phyloP scores from a whole-genome alignment of 169 alveolate genomes.

The Theileria sp. region DNA sequence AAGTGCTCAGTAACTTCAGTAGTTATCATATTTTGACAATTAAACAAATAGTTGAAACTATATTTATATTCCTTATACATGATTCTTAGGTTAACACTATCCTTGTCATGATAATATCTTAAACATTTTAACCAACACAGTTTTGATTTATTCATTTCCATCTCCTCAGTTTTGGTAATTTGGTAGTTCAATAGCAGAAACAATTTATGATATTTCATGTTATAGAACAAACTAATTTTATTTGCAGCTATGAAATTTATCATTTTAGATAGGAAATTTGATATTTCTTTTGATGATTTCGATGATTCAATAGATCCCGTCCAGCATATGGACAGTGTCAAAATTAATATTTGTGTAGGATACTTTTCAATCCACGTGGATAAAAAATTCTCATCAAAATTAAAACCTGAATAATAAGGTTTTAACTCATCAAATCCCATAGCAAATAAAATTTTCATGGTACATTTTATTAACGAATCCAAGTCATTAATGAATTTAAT shows the following conservation, averaged over 20 bases:
- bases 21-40: conserved; percentile 93
- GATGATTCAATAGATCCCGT: conserved; percentile 80
- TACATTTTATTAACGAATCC: conserved; percentile 77
- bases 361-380: conserved; percentile 71
- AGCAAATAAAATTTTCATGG: conserved; percentile 81
- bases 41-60: conserved; percentile 97
- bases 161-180: conserved; percentile 76
- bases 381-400: conserved; percentile 26
- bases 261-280: background rate
- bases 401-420: conserved; percentile 61
- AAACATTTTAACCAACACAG: conserved; percentile 94
- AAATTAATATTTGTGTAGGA: conserved; percentile 84
- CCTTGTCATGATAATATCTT: conserved; percentile 86
- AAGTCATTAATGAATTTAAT: conserved; percentile 83
- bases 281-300: conserved; percentile 15
- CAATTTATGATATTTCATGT: conserved; percentile 15
- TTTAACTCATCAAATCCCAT: conserved; percentile 79
- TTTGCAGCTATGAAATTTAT: background rate
- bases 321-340: conserved; percentile 86
- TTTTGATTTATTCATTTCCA: conserved; percentile 68
- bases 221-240: background rate
- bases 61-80: conserved; percentile 92
- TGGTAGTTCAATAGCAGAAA: conserved; percentile 96
- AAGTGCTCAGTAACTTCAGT: conserved; percentile 98
- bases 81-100: conserved; percentile 81